Percentiles rank a stretch among this genome's conserved stretches.
Evolutionary conservation across 257 asterid genomes (phyloP).

Genomic region (Scutellaria minor): DNA sequence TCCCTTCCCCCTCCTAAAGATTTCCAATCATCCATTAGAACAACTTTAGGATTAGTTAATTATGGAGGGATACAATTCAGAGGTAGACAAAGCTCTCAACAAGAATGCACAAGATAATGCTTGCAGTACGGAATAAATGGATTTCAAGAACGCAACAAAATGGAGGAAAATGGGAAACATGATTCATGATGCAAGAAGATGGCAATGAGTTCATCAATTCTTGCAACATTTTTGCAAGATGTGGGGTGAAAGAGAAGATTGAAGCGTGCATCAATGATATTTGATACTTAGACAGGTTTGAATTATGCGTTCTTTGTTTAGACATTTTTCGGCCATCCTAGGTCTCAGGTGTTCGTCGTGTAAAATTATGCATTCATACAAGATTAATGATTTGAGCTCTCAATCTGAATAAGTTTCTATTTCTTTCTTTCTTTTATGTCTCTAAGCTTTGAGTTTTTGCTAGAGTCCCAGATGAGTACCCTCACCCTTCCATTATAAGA

Average conservation of each 20-base stretch:
- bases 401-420: background rate
- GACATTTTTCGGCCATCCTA: constrained; percentile 26
- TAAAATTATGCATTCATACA: constrained; percentile 8
- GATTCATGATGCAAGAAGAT: constrained; percentile 35
- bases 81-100: background rate
- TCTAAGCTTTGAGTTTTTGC: constrained; percentile 15
- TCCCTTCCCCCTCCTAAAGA: constrained; percentile 28
- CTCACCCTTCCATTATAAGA: background rate
- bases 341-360: constrained; percentile 22
- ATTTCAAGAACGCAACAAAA: constrained; percentile 23
- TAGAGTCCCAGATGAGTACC: background rate
- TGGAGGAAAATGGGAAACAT: background rate
- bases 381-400: constrained; percentile 4
- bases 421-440: background rate
- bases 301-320: background rate
- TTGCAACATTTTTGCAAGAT: constrained; percentile 14
- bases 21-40: background rate
- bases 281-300: constrained; percentile 2
- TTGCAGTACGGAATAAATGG: constrained; percentile 8
- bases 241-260: constrained; percentile 30
- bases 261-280: background rate
- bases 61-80: no score
- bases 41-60: no score
- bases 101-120: constrained; percentile 5
- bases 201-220: constrained; percentile 1